Evolutionary conservation across 176 grass and related monocot genomes (phyloP), one percentile per base, ranked within the genome.

Genomic region (Oryza longistaminata): DNA sequence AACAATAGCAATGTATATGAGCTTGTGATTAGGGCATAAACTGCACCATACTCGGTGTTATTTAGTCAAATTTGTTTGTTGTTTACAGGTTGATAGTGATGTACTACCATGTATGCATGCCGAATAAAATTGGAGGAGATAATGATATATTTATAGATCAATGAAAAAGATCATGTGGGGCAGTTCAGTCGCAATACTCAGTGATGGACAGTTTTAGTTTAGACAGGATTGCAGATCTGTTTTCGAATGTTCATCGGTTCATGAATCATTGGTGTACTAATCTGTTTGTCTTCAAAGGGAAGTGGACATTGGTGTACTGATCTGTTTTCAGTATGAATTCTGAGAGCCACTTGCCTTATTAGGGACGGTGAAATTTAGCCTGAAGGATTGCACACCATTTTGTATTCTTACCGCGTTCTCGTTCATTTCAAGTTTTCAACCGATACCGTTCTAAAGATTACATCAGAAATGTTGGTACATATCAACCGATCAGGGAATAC

Each of bases 1-100:
- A 92, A 74, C 64, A 99, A 96, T 45, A 90, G 83, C 70, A 96
- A 89, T 65, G 81, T 96, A 71, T 96, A 99, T 74, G 91, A 99
- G 62, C 81, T 99, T 60, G 75, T 99, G 78, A 85, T 99, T 75
- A 95, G 93, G 79, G 90, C 96, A 72, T 99, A 85, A 98, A 43
- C 6, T 3, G 31, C 70, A 72, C 55, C 75, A 76, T 39, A 13
- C 90, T 81, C 12, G 15, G 81, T 91, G 71, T 26, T 52, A 58
- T 64, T 29, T 75, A 67, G 17, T 3, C 35, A 75, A 24, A 77
- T 81, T 66, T 73, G 48, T 67, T 77, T 55, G 34, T 62, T 67
- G 21, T 1, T 77, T 82, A 69, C 11, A 83, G 69, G 64, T 70
- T 66, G 24, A 34, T 17, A 72, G 35, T 53, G 64, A 44, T 88